These are phyloP conservation scores for Septoria linicola DNA, from an alignment of 2,329 filamentous ascomycete genomes.

Conservation along the genomic window DNA sequence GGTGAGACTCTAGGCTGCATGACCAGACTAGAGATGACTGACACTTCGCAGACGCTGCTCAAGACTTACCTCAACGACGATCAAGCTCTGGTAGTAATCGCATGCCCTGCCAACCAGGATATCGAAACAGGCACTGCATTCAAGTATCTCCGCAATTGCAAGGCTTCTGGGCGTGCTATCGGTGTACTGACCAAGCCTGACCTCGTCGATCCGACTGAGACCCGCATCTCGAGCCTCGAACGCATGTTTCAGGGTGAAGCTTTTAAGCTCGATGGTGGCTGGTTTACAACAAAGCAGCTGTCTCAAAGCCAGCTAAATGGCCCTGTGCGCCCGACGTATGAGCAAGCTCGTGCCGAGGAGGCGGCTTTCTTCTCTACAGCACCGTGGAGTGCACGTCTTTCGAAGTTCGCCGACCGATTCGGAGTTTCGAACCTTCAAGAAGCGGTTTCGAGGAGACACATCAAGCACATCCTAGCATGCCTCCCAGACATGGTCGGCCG, in stretches of 20 bases:
- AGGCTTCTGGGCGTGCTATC: constrained; percentile 46
- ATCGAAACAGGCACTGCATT: constrained; percentile 72
- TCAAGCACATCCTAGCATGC: constrained; percentile 45
- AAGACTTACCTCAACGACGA: constrained; percentile 66
- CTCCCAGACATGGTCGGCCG: constrained; percentile 45
- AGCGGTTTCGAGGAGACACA: constrained; percentile 50
- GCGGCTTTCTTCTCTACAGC: constrained; percentile 49
- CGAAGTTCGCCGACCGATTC: constrained; percentile 46
- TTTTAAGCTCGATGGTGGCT: constrained; percentile 69
- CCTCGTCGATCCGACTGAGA: constrained; percentile 52
- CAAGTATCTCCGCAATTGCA: constrained; percentile 52
- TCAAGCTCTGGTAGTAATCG: constrained; percentile 73
- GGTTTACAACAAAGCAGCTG: constrained; percentile 72
- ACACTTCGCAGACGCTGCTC: constrained; percentile 40
- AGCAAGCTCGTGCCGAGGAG: constrained; percentile 51
- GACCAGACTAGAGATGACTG: neutral
- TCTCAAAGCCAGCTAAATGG: constrained; percentile 52
- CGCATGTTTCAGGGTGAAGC: constrained; percentile 55
- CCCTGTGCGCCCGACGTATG: constrained; percentile 42
- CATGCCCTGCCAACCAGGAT: constrained; percentile 75
- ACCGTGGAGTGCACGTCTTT: constrained; percentile 50
- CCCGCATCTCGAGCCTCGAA: constrained; percentile 30
- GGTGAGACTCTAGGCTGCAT: neutral
- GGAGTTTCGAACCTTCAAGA: constrained; percentile 54
- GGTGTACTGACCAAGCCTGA: constrained; percentile 82